Evolutionary conservation across 495 filamentous ascomycete species (phyloP).

Genomic region (Penicillium simplicissimum): DNA sequence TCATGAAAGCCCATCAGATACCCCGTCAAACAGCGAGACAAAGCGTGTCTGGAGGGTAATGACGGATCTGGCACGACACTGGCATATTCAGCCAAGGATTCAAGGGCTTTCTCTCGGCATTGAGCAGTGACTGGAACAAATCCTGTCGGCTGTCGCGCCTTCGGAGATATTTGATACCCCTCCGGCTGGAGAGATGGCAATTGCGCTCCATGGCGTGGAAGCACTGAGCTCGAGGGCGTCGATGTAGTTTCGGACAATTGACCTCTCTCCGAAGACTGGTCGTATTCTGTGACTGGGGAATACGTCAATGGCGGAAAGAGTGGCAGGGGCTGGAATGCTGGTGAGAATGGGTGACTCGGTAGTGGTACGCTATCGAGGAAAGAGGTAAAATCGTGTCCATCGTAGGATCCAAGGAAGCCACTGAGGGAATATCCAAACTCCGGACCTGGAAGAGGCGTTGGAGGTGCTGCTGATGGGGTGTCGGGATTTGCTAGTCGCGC

Average conservation of each 20-base stretch:
- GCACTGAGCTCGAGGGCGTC: slow-evolving; percentile 37
- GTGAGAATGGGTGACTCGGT: slow-evolving; percentile 43
- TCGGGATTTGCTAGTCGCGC: slow-evolving; percentile 17
- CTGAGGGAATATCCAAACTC: slow-evolving; percentile 33
- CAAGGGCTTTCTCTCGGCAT: slow-evolving; percentile 36
- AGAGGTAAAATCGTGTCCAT: slow-evolving; percentile 43
- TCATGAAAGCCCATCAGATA: slow-evolving; percentile 69
- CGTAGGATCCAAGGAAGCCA: slow-evolving; percentile 26
- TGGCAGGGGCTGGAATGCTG: slow-evolving; percentile 42
- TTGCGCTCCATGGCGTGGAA: slow-evolving; percentile 42
- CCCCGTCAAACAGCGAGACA: slow-evolving; percentile 65
- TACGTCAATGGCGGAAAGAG: slow-evolving; percentile 39
- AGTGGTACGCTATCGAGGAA: slow-evolving; percentile 46
- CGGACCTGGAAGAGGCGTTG: slow-evolving; percentile 21
- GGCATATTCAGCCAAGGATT: slow-evolving; percentile 26
- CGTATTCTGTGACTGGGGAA: slow-evolving; percentile 34
- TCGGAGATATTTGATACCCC: slow-evolving; percentile 32
- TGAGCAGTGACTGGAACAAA: slow-evolving; percentile 40
- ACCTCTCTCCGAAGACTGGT: slow-evolving; percentile 24
- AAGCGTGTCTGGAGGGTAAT: slow-evolving; percentile 57
- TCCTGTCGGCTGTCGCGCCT: slow-evolving; percentile 32
- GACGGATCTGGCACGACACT: slow-evolving; percentile 41
- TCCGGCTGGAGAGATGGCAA: slow-evolving; percentile 43
- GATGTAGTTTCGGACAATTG: slow-evolving; percentile 21
- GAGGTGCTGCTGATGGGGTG: slow-evolving; percentile 20